Conservation (phyloP, 2,329 filamentous ascomycete species). For the Xylaria sp. region DNA sequence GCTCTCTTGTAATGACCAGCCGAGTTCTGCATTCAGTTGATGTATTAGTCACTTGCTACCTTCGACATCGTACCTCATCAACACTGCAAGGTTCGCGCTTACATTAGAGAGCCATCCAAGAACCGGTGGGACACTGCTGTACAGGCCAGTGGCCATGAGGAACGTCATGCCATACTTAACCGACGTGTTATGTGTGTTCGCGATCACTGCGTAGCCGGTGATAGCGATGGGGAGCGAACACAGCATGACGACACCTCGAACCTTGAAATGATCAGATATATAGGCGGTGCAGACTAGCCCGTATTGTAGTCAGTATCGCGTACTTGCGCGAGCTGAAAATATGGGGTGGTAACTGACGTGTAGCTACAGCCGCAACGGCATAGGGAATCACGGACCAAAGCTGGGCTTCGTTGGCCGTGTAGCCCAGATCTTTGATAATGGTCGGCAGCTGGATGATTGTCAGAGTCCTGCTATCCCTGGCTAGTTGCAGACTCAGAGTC, state of each 20-base stretch:
- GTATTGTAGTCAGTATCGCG: slow-evolving; percentile 12
- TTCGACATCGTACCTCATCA: neutral
- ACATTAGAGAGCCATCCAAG: slow-evolving; percentile 73
- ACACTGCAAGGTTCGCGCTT: slow-evolving; percentile 25
- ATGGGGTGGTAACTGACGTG: slow-evolving; percentile 52
- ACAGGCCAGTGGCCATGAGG: slow-evolving; percentile 73
- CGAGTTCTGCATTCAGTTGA: slow-evolving; percentile 57
- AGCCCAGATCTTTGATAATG: slow-evolving; percentile 69
- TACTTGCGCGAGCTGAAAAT: slow-evolving; percentile 18
- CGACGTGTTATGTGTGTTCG: slow-evolving; percentile 63
- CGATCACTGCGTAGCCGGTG: slow-evolving; percentile 72
- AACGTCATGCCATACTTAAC: slow-evolving; percentile 74
- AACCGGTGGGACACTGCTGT: slow-evolving; percentile 70
- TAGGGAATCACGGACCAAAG: slow-evolving; percentile 74
- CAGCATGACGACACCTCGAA: slow-evolving; percentile 72
- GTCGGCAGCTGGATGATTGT: slow-evolving; percentile 64
- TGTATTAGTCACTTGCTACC: neutral
- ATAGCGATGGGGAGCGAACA: slow-evolving; percentile 72
- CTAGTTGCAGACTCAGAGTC: neutral
- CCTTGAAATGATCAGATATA: slow-evolving; percentile 68
- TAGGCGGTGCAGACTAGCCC: slow-evolving; percentile 62
- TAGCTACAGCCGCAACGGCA: slow-evolving; percentile 67
- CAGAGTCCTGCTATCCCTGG: neutral
- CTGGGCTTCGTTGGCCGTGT: slow-evolving; percentile 67
- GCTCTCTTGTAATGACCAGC: slow-evolving; percentile 77